A percentile compares a stretch with the other conserved stretches of the same genome.
These are phyloP conservation scores for Leptomonas pyrrhocoris DNA, from an alignment of 208 protist genomes.

Conservation along the genomic window DNA sequence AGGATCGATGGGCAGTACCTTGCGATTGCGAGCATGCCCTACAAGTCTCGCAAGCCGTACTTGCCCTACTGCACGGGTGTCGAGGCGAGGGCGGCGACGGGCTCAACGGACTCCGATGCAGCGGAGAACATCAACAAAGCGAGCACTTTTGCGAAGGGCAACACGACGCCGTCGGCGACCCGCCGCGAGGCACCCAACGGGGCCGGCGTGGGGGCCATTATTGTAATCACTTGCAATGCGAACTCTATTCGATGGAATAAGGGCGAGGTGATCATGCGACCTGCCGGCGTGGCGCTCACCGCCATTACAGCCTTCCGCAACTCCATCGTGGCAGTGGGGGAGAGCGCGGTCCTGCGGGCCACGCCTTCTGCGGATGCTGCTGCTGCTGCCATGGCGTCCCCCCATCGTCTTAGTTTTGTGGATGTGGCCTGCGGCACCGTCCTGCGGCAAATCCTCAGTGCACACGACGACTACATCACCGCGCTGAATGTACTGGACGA, in stretches of 20 bases:
- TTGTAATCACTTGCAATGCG: conserved; percentile 68
- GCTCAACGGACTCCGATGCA: neutral
- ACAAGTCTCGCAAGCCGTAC: conserved; percentile 32
- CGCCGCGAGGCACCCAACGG: neutral
- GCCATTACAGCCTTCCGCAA: conserved; percentile 72
- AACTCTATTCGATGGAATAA: conserved; percentile 59
- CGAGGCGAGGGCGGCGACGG: neutral
- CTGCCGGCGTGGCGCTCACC: conserved; percentile 52
- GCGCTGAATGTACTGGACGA: conserved; percentile 60
- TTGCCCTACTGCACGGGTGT: conserved; percentile 19
- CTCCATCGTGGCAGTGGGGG: conserved; percentile 57
- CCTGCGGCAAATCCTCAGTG: conserved; percentile 45
- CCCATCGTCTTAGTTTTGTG: conserved; percentile 32
- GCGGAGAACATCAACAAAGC: conserved; percentile 7
- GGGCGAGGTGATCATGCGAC: conserved; percentile 58
- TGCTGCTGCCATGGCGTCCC: conserved; percentile 1
- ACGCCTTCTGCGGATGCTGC: neutral
- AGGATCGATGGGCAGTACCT: conserved; percentile 62
- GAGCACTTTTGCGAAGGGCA: neutral
- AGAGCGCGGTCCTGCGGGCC: conserved; percentile 30
- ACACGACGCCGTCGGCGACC: neutral
- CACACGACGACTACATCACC: conserved; percentile 82
- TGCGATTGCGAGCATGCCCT: conserved; percentile 59
- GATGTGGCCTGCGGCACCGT: conserved; percentile 42
- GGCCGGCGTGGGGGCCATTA: conserved; percentile 28